Evolutionary conservation across 768 basidiomycete genomes (phyloP), one percentile per base, ranked within the genome.

Genomic region (Auriscalpium vulgare): DNA sequence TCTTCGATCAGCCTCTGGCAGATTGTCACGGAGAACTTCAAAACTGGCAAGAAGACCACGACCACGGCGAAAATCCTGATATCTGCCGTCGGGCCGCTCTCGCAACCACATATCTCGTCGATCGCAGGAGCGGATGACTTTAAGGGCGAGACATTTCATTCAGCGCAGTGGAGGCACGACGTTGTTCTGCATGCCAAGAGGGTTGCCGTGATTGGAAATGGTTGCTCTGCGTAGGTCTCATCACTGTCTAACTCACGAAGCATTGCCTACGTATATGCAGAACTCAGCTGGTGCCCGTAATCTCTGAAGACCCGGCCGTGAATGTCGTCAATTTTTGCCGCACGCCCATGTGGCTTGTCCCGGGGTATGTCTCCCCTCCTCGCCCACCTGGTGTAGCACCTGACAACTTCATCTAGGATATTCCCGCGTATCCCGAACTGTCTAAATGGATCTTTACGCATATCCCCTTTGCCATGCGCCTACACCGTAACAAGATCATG

Each of bases 281-380:
- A 19, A 64, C 67, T 10, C 71, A 72, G 54, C 56, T 68, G 48
- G 52, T 70, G 0, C 68, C 69, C 2, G 37, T 56, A 21, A 59
- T 72, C 13, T 50, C 58, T 1, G 36, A 59, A 14, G 60, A 69
- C 21, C 55, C 62, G 0, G 59, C 65, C 3, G 59, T 61, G 38
- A 8, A 63, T 16, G 56, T 72, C 35, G 57, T 62, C 8, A 69
- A 71, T 48, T 70, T 67, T 54, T 60, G 62, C 50, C 53, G 69
- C 10, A 67, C 65, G 9, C 66, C 67, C 7, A 61, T 49, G 14
- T 70, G 69, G 67, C 66, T 63, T 52, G 37, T 67, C 23, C 21
- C 50, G 13, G 11, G 19, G 53, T 37, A 34, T 23, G 44, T 17
- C 17, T 21, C 50, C 23, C 50, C 23, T 23, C 7, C 21, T 29